A percentile compares a stretch with the other conserved stretches of the same genome.
Conservation (phyloP, 2,329 filamentous ascomycete genomes). For the Penicillium sp. region DNA sequence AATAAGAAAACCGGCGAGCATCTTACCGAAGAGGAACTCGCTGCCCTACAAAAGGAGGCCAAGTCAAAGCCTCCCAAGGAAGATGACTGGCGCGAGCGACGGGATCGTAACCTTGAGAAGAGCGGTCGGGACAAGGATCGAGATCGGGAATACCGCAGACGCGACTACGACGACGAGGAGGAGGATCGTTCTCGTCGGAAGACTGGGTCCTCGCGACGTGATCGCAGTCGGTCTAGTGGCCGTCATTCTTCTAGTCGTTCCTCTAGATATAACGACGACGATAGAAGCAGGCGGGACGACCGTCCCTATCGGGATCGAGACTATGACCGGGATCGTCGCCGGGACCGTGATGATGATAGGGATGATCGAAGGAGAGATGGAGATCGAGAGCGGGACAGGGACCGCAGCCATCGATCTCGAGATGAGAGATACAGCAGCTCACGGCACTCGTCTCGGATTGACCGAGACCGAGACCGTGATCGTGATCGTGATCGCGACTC, state of each 20-base stretch:
- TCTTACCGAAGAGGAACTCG: slow-evolving; percentile 61
- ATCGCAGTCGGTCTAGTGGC: slow-evolving; percentile 37
- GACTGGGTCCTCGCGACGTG: slow-evolving; percentile 38
- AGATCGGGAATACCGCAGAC: slow-evolving; percentile 35
- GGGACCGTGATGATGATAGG: slow-evolving; percentile 28
- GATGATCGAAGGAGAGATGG: slow-evolving; percentile 21
- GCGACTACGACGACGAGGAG: slow-evolving; percentile 33
- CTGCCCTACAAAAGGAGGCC: slow-evolving; percentile 50
- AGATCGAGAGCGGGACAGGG: slow-evolving; percentile 28
- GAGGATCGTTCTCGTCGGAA: slow-evolving; percentile 38
- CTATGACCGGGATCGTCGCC: slow-evolving; percentile 32
- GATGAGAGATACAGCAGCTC: slow-evolving; percentile 35
- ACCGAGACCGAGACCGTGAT: slow-evolving; percentile 26
- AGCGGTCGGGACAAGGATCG: slow-evolving; percentile 37
- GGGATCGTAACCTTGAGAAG: slow-evolving; percentile 44
- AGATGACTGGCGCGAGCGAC: slow-evolving; percentile 46
- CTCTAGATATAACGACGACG: slow-evolving; percentile 40
- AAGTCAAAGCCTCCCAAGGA: slow-evolving; percentile 44
- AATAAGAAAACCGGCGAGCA: slow-evolving; percentile 62
- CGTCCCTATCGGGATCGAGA: slow-evolving; percentile 34
- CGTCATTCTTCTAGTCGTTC: slow-evolving; percentile 35
- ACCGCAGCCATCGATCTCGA: slow-evolving; percentile 30
- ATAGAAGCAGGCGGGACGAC: slow-evolving; percentile 32
- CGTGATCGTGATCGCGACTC: slow-evolving; percentile 28
- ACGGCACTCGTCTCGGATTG: slow-evolving; percentile 31